Evolutionary conservation across 495 filamentous ascomycete genomes (phyloP).

Genomic region (Hyaloscypha variabilis): DNA sequence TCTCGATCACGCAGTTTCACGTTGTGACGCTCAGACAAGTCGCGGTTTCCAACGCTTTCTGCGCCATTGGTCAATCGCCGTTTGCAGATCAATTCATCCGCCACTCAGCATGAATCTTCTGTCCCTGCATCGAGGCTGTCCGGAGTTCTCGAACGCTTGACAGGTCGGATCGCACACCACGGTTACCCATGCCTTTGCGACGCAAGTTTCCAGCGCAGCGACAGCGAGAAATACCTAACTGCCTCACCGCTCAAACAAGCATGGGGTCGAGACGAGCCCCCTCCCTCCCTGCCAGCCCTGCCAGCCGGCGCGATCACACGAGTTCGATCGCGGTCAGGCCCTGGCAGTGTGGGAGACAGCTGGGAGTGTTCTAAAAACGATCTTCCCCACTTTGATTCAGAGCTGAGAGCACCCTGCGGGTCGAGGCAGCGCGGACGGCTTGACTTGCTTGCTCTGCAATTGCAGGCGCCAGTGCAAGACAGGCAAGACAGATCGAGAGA

Average conservation of each 20-base stretch:
- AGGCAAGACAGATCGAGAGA: no score
- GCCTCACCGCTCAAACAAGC: slow-evolving; percentile 34
- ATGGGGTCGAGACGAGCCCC: slow-evolving; percentile 29
- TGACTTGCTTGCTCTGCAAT: slow-evolving; percentile 1
- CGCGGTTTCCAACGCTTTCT: not conserved
- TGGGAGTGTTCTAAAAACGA: not conserved
- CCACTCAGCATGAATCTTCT: slow-evolving; percentile 18
- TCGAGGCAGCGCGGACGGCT: not conserved
- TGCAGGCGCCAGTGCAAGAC: no score
- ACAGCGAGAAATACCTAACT: slow-evolving; percentile 8
- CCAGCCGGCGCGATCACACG: slow-evolving; percentile 14
- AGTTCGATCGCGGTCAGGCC: not conserved
- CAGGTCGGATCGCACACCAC: slow-evolving; percentile 6
- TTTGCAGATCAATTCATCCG: slow-evolving; percentile 23
- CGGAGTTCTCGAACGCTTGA: slow-evolving; percentile 20
- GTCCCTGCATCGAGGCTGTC: slow-evolving; percentile 14
- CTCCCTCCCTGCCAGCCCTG: slow-evolving; percentile 23
- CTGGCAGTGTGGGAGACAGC: no score
- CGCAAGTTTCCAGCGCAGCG: slow-evolving; percentile 23
- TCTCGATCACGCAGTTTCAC: not conserved
- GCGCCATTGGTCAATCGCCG: slow-evolving; percentile 28
- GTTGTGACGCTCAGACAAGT: not conserved
- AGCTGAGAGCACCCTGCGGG: not conserved
- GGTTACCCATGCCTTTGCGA: not conserved
- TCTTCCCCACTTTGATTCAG: slow-evolving; percentile 8